Evolutionary conservation across 1,139 yeast genomes (phyloP), one percentile per base, ranked within the genome.

Genomic region (Zygoascus hellenicus): DNA sequence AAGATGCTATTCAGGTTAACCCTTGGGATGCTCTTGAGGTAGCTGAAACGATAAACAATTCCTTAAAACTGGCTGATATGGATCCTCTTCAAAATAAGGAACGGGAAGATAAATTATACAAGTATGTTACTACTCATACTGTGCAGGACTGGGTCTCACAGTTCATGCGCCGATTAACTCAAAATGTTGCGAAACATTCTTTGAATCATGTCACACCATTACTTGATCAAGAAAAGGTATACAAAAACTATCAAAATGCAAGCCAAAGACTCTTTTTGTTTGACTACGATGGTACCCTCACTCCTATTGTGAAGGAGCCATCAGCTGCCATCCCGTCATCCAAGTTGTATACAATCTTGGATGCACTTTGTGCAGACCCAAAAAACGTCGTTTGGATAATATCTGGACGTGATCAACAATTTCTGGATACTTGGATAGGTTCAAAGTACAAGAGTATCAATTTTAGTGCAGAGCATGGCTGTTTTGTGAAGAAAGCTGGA

Each of bases 1-100:
- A 75, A 43, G 95, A 87, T 53, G 88, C 96, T 1, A 75, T 86
- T 43, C 78, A 85, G 55, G 95, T 92, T 34, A 94, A 92, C 59
- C 99, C 99, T 11, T 92, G 97, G 96, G 97, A 92, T 67, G 75
- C 94, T 0, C 92, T 87, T 28, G 96, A 95, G 3, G 92, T 90
- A 34, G 94, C 98, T 1, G 84, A 81, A 58, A 78, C 94, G 5
- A 83, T 94, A 47, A 74, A 89, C 62, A 80, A 77, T 48, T 78
- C 90, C 45, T 72, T 92, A 58, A 78, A 9, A 63, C 65, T 19
- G 76, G 59, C 50, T 6, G 49, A 56, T 4, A 22, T 48, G 6
- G 56, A 54, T 15, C 42, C 47, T 31, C 44, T 49, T 15, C 55
- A 54, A 29, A 56, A 56, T 29, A 51, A 52, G 13, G 53, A 47